phyloP scores from a whole-genome alignment of 2,329 filamentous ascomycete genomes.

The Bipolaris oryzae region DNA sequence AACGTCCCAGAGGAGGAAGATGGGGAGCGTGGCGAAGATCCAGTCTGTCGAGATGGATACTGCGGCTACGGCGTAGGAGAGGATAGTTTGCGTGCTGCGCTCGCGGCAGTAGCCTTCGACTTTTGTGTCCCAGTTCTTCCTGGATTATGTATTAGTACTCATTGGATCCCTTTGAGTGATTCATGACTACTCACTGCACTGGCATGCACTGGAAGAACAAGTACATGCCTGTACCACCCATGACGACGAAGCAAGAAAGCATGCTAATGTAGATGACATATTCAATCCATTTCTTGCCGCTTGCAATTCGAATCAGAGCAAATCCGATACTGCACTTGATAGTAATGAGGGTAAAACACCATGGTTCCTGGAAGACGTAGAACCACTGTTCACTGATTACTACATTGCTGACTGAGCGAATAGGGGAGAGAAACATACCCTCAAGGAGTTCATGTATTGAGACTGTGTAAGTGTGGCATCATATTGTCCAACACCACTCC shows the following conservation, averaged over 20 bases:
- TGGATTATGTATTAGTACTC: background rate
- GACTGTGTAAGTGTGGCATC: conserved; percentile 3
- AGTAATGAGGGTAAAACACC: conserved; percentile 14
- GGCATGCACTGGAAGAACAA: conserved; percentile 12
- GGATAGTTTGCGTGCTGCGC: conserved; percentile 4
- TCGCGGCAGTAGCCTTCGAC: conserved; percentile 4
- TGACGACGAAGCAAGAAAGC: conserved; percentile 5
- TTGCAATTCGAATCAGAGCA: conserved; percentile 11
- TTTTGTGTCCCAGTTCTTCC: conserved; percentile 6
- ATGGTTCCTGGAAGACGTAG: conserved; percentile 13
- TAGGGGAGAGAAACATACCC: background rate
- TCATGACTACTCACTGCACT: conserved; percentile 1
- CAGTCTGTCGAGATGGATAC: conserved; percentile 13
- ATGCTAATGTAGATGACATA: conserved; percentile 10
- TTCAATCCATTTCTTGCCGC: conserved; percentile 13
- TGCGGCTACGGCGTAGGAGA: conserved; percentile 11
- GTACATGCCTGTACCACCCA: conserved; percentile 13
- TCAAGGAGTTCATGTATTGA: conserved; percentile 8
- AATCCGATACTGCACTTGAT: conserved; percentile 15
- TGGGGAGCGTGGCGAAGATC: conserved; percentile 12
- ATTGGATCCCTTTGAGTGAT: background rate
- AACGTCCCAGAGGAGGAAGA: conserved; percentile 11
- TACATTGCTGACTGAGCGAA: background rate
- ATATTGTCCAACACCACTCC: conserved; percentile 9
- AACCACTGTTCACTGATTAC: conserved; percentile 7